Evolutionary conservation across 1,139 yeast species (phyloP).

Genomic region (Hansenula lynferdii): DNA sequence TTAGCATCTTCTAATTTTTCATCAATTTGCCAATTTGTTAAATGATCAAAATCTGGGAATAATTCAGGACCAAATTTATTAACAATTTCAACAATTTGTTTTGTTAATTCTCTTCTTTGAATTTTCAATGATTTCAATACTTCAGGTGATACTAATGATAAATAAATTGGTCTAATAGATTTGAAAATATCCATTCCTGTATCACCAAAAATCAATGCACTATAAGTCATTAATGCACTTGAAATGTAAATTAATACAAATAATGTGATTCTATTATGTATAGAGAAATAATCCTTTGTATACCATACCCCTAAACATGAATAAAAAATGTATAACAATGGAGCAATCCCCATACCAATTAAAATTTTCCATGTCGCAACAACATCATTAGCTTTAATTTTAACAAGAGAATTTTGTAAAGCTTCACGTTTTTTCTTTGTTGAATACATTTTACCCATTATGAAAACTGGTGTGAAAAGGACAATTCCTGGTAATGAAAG

Average conservation of each 20-base stretch:
- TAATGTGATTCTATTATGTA: slow-evolving; percentile 21
- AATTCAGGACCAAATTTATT: slow-evolving; percentile 72
- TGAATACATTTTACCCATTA: slow-evolving; percentile 72
- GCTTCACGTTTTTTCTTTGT: slow-evolving; percentile 71
- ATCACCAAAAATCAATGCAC: slow-evolving; percentile 88
- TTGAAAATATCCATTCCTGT: slow-evolving; percentile 87
- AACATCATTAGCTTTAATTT: slow-evolving; percentile 87
- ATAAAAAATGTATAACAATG: slow-evolving; percentile 75
- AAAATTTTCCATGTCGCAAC: slow-evolving; percentile 95
- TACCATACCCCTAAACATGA: slow-evolving; percentile 44
- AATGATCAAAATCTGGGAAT: slow-evolving; percentile 70
- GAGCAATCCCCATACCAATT: slow-evolving; percentile 86
- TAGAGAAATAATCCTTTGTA: slow-evolving; percentile 20
- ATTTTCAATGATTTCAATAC: slow-evolving; percentile 52
- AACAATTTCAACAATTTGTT: slow-evolving; percentile 61
- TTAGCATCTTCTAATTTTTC: slow-evolving; percentile 54
- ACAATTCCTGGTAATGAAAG: slow-evolving; percentile 83
- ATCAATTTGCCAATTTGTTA: slow-evolving; percentile 30
- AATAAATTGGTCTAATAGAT: slow-evolving; percentile 74
- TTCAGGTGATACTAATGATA: slow-evolving; percentile 57
- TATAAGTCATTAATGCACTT: slow-evolving; percentile 70
- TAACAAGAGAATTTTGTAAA: slow-evolving; percentile 82
- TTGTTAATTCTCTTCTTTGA: slow-evolving; percentile 49
- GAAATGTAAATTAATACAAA: slow-evolving; percentile 28
- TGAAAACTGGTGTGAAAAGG: slow-evolving; percentile 81